Evolutionary conservation across 345 rosid genomes (phyloP).

Genomic region (Tarenaya hassleriana): DNA sequence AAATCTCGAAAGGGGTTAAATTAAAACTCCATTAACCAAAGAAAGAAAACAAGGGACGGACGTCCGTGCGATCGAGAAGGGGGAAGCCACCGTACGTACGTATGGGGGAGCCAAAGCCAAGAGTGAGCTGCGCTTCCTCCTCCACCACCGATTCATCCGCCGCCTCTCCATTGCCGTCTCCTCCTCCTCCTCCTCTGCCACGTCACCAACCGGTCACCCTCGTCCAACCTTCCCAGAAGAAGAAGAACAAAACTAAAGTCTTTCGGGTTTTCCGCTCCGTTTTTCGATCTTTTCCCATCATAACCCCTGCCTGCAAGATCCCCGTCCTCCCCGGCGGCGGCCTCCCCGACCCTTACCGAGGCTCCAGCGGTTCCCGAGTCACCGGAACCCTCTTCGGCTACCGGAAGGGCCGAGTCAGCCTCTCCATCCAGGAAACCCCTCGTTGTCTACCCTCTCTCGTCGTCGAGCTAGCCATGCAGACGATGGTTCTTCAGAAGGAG

Average conservation of each 20-base stretch:
- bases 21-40: no score
- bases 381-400: constrained; percentile 47
- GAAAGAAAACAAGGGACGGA: constrained; percentile 1
- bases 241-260: constrained; percentile 35
- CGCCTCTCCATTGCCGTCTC: not conserved
- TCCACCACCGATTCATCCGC: constrained; percentile 13
- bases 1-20: no score
- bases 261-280: constrained; percentile 49
- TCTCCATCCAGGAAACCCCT: constrained; percentile 38
- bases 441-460: constrained; percentile 34
- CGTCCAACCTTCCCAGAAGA: constrained; percentile 36
- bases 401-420: constrained; percentile 38
- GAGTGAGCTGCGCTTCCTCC: constrained; percentile 8
- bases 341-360: constrained; percentile 22
- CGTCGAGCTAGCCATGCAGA: constrained; percentile 41
- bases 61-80: constrained; percentile 16
- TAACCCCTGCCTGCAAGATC: constrained; percentile 47
- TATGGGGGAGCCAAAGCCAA: constrained; percentile 9
- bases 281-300: constrained; percentile 69
- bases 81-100: constrained; percentile 18
- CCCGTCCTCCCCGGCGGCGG: constrained; percentile 38
- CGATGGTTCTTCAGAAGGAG: constrained; percentile 34
- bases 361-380: constrained; percentile 24
- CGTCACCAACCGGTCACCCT: constrained; percentile 31
- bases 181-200: constrained; percentile 8